Base-by-base conservation (phyloP, 768 basidiomycete species). In the Tricholoma terreum region DNA sequence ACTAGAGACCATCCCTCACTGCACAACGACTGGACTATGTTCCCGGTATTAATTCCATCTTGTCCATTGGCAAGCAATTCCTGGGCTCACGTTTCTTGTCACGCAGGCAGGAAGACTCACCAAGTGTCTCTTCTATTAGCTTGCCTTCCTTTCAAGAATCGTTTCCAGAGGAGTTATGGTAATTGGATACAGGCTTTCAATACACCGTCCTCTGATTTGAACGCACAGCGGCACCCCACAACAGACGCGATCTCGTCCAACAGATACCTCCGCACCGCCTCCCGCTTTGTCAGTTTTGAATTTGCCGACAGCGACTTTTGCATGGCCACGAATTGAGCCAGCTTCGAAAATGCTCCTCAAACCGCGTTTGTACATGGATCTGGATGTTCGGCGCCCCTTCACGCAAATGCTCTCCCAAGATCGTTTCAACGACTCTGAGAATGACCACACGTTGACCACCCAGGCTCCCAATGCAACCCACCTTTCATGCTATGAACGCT, bases 141-240 rank as follows among this genome's bases (percentile, higher is more conserved):
- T 30, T 65, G 14, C 63, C 63, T 19, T 61, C 63, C n/a, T 65
- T 65, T 30, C 61, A 58, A 4, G 61, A 62, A 54, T 52, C 61
- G 34, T 65, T 65, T 33, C 52, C 57, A 1, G 54, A 58, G 4
- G 58, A 58, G 19, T n/a, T 58, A 19, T 45, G 56, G 63, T 63
- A 57, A 27, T 12, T 21, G 19, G 14, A 21, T 12, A 21, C 3
- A 14, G 33, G 14, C 7, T 31, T 30, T 8, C 6, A 2, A 30
- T 15, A 17, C 3, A n/a, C 6, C 30, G 46, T 48, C 46, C 27
- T 15, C 46, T 48, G n/a, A 48, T 15, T 48, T 30, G 46, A 48
- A 8, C 15, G 8, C 15, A 31, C 15, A 48, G 27, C 27, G 30
- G 27, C n/a, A 14, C 24, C 30, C 17, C 46, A 4, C 7, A 14